Conservation (phyloP, 2,329 filamentous ascomycete genomes). For the Spiromastix sp. region DNA sequence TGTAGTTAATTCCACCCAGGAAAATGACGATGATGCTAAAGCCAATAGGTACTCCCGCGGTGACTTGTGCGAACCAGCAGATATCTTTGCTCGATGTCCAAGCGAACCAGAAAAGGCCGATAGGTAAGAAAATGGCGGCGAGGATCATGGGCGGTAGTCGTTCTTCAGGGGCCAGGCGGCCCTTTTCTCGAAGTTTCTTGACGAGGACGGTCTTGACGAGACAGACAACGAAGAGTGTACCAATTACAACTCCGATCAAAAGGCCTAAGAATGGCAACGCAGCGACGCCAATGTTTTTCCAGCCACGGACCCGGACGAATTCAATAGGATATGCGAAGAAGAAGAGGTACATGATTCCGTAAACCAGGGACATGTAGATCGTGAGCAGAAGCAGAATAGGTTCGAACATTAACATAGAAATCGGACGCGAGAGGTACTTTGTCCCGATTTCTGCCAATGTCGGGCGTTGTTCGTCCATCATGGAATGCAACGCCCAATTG, state of each 20-base stretch:
- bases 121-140: conserved; percentile 31
- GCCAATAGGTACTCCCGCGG: conserved; percentile 34
- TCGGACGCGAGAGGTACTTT: conserved; percentile 37
- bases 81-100: conserved; percentile 34
- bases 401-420: conserved; percentile 38
- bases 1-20: conserved; percentile 34
- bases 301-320: conserved; percentile 33
- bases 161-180: conserved; percentile 28
- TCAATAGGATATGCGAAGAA: conserved; percentile 34
- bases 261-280: conserved; percentile 38
- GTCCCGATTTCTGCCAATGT: conserved; percentile 27
- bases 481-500: conserved; percentile 38
- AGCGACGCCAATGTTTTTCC: conserved; percentile 28
- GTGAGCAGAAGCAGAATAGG: conserved; percentile 40
- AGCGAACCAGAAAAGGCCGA: conserved; percentile 39
- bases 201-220: conserved; percentile 32
- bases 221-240: conserved; percentile 27
- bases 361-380: conserved; percentile 31
- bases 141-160: conserved; percentile 37
- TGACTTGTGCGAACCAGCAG: conserved; percentile 35
- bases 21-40: conserved; percentile 35
- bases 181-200: conserved; percentile 28
- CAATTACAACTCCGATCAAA: conserved; percentile 33
- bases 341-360: conserved; percentile 23
- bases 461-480: conserved; percentile 33